Conservation (phyloP, 306 rosid genomes). For the Corylus heterophylla region DNA sequence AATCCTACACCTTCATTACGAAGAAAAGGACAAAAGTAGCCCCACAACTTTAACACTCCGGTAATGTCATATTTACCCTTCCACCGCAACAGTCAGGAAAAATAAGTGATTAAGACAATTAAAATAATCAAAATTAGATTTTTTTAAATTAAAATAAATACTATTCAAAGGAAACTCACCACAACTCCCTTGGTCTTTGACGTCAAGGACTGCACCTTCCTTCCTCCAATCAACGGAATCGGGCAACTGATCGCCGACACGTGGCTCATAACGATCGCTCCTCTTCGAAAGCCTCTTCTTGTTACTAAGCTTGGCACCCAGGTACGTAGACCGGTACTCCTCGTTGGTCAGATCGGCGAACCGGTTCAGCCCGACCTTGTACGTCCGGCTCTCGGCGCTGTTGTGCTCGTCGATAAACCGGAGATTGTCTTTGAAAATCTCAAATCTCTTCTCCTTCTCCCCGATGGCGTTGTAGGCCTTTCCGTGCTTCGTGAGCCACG, state of each 20-base stretch:
- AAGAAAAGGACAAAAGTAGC: too few species aligned
- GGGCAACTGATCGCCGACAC: slow-evolving; percentile 69
- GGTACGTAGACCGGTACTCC: slow-evolving; percentile 67
- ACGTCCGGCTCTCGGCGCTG: slow-evolving; percentile 39
- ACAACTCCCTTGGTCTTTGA: slow-evolving; percentile 92
- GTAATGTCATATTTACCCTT: background rate
- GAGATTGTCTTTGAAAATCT: slow-evolving; percentile 85
- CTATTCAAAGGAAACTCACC: slow-evolving; percentile 44
- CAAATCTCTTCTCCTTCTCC: slow-evolving; percentile 70
- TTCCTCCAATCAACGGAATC: slow-evolving; percentile 84
- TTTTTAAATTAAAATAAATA: background rate
- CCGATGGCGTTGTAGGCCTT: slow-evolving; percentile 62
- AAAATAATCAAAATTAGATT: background rate
- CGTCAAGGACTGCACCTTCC: slow-evolving; percentile 65
- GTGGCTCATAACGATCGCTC: slow-evolving; percentile 59
- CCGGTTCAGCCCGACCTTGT: slow-evolving; percentile 69
- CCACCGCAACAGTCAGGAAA: background rate
- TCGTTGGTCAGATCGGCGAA: slow-evolving; percentile 92
- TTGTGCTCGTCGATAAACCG: slow-evolving; percentile 71
- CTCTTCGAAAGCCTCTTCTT: slow-evolving; percentile 38
- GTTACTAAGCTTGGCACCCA: slow-evolving; percentile 48
- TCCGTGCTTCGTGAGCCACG: slow-evolving; percentile 70
- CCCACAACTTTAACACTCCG: too few species aligned
- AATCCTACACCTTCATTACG: too few species aligned
- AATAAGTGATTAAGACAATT: background rate